Percentiles rank a stretch among this genome's conserved stretches.
phyloP scores from a whole-genome alignment of 2,329 filamentous ascomycete species.

The Neofusicoccum umdonicola region DNA sequence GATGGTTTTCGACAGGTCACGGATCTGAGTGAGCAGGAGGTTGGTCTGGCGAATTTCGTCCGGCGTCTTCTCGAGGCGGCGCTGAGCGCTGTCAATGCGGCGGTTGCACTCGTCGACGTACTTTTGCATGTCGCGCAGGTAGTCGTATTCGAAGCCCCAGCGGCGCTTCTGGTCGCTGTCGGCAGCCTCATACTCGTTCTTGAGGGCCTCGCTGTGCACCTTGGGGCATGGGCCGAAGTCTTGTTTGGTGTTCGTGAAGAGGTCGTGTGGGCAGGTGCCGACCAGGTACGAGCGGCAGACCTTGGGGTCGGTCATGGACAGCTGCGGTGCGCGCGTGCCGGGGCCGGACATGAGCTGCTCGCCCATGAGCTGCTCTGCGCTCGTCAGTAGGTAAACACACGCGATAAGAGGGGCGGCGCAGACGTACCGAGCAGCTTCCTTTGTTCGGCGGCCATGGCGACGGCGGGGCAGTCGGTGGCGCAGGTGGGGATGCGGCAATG shows the following conservation, averaged over 20 bases:
- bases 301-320: slow-evolving; percentile 87
- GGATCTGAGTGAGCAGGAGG: slow-evolving; percentile 79
- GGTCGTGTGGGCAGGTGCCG: slow-evolving; percentile 94
- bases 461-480: background rate
- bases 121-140: slow-evolving; percentile 91
- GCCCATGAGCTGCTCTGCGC: slow-evolving; percentile 79
- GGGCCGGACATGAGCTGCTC: slow-evolving; percentile 73
- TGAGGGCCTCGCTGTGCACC: slow-evolving; percentile 83
- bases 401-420: background rate
- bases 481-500: slow-evolving; percentile 13
- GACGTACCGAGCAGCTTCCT: slow-evolving; percentile 80
- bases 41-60: slow-evolving; percentile 98
- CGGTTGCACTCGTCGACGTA: slow-evolving; percentile 97
- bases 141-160: slow-evolving; percentile 93
- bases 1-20: slow-evolving; percentile 74
- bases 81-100: slow-evolving; percentile 85
- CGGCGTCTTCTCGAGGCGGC: slow-evolving; percentile 90
- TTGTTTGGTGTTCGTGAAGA: slow-evolving; percentile 99
- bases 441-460: slow-evolving; percentile 87
- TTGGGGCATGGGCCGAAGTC: slow-evolving; percentile 88
- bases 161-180: slow-evolving; percentile 68
- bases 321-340: slow-evolving; percentile 72
- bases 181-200: slow-evolving; percentile 80
- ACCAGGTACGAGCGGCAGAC: slow-evolving; percentile 92
- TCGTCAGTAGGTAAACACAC: slow-evolving; percentile 21